Evolutionary conservation across 2,329 filamentous ascomycete species (phyloP).

Genomic region (Macrophomina phaseolina): DNA sequence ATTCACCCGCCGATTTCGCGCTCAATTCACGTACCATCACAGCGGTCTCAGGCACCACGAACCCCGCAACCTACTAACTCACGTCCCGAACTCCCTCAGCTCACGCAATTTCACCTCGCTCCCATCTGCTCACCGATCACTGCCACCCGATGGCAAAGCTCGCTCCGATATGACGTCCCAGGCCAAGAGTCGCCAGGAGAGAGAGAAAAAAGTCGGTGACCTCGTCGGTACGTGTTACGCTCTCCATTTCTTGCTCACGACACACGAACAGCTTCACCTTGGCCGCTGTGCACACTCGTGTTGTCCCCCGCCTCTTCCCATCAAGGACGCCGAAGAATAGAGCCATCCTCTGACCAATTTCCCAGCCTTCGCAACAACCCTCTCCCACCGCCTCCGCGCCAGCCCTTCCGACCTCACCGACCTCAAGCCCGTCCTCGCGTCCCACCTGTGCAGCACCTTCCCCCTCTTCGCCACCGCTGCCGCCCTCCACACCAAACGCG

Average conservation of each 20-base stretch:
- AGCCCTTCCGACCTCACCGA: conserved; percentile 5
- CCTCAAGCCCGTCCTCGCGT: conserved; percentile 32
- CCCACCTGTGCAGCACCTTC: conserved; percentile 48
- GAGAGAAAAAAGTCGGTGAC: conserved; percentile 43
- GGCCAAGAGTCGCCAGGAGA: conserved; percentile 34
- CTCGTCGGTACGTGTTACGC: not conserved
- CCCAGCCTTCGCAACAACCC: conserved; percentile 41
- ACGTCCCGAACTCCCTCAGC: not conserved
- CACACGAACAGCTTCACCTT: not conserved
- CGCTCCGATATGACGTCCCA: not conserved
- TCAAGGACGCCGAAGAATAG: too few species aligned
- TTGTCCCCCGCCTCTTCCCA: conserved; percentile 21
- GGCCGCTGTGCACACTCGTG: conserved; percentile 19
- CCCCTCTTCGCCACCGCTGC: conserved; percentile 36
- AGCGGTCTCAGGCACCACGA: too few species aligned
- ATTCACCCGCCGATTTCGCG: too few species aligned
- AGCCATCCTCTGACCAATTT: too few species aligned
- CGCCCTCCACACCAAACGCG: conserved; percentile 42
- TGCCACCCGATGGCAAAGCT: not conserved
- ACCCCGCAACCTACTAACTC: not conserved
- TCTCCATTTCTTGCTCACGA: not conserved
- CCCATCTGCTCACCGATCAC: not conserved
- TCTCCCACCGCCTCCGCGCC: conserved; percentile 36
- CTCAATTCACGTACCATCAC: too few species aligned
- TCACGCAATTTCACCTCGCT: not conserved